phyloP scores from a whole-genome alignment of 257 asterid species.

The Solanum ahanhuiri region DNA sequence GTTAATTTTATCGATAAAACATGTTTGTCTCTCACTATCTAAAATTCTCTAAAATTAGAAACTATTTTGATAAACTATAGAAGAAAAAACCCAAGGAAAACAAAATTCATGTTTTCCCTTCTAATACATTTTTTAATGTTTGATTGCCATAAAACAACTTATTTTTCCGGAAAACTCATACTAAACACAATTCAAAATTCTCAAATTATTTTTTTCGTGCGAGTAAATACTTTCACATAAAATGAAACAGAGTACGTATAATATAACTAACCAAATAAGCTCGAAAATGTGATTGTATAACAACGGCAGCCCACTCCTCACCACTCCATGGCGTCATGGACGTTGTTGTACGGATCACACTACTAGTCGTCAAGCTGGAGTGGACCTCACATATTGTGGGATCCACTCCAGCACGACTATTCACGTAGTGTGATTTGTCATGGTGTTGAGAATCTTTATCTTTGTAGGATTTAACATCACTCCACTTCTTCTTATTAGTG shows the following conservation, averaged over 20 bases:
- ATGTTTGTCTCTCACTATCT: neutral
- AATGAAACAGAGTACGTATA: neutral
- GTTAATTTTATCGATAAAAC: too few relatives aligned
- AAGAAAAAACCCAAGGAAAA: neutral
- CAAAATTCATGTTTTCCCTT: neutral
- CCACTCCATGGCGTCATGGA: neutral
- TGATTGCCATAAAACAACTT: neutral
- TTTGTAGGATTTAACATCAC: neutral
- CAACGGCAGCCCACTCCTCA: neutral
- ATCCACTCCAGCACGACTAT: neutral
- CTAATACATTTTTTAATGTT: neutral
- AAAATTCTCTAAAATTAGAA: neutral
- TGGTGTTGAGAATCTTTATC: neutral
- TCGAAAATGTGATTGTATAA: neutral
- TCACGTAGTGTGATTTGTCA: neutral
- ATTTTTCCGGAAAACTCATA: neutral
- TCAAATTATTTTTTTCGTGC: too few relatives aligned
- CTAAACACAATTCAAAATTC: neutral
- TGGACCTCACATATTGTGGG: neutral
- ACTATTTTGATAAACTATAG: neutral
- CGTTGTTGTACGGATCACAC: neutral
- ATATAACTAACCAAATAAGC: neutral
- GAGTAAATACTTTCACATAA: neutral
- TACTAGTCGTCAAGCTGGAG: neutral
- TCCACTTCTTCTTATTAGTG: neutral